Conservation (phyloP, 139 green algal genomes). For the Chlamydomonas schloesseri region DNA sequence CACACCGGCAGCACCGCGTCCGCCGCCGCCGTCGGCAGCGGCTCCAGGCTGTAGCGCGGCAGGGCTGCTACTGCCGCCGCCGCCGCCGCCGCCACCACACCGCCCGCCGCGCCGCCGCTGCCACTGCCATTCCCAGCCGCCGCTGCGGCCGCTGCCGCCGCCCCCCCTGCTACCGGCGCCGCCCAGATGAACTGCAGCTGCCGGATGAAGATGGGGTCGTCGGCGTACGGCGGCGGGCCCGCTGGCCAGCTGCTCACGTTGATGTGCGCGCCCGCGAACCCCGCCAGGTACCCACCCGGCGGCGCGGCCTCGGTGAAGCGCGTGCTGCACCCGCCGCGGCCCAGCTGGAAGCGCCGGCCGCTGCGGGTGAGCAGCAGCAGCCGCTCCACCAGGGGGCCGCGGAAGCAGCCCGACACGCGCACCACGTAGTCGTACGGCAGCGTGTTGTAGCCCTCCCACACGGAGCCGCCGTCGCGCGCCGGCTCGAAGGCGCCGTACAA, state of each 20-base stretch:
- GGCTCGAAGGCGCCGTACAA: background rate
- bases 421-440: background rate
- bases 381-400: background rate
- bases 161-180: too few relatives aligned
- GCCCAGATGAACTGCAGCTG: background rate
- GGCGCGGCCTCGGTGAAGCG: background rate
- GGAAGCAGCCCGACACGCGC: background rate
- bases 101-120: too few relatives aligned
- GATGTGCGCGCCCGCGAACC: background rate
- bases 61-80: too few relatives aligned
- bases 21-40: too few relatives aligned
- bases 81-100: too few relatives aligned
- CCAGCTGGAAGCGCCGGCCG: conserved; percentile 4
- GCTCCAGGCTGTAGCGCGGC: too few relatives aligned
- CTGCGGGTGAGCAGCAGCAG: background rate
- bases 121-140: too few relatives aligned
- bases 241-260: background rate
- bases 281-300: background rate
- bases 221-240: background rate
- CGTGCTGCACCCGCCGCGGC: background rate
- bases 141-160: too few relatives aligned
- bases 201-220: background rate
- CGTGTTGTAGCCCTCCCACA: background rate
- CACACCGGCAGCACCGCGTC: too few relatives aligned
- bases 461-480: too few relatives aligned